Evolutionary conservation across 306 rosid species (phyloP).

Genomic region (Adenanthera pavonina): DNA sequence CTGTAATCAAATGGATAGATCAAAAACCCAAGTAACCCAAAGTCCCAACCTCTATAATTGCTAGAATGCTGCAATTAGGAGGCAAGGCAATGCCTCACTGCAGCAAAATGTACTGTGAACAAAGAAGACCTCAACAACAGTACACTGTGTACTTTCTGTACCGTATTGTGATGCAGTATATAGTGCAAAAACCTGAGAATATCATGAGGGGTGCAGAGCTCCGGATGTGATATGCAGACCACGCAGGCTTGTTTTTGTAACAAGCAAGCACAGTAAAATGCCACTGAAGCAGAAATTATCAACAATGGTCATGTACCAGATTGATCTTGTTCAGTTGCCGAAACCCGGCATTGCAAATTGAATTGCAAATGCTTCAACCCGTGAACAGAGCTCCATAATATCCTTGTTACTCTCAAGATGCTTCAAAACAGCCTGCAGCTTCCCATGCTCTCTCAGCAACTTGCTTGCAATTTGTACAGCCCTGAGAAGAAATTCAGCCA

Average conservation of each 20-base stretch:
- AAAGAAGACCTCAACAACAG: constrained; percentile 37
- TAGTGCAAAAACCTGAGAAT: constrained; percentile 37
- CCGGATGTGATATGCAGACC: constrained; percentile 37
- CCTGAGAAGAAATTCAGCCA: constrained; percentile 76
- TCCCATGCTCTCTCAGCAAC: constrained; percentile 77
- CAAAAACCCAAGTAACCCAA: constrained; percentile 44
- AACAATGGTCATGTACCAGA: constrained; percentile 34
- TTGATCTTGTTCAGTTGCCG: constrained; percentile 56
- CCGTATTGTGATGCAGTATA: constrained; percentile 37
- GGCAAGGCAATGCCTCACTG: constrained; percentile 21
- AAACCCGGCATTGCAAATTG: constrained; percentile 94
- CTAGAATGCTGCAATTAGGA: constrained; percentile 38
- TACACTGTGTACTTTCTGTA: constrained; percentile 34
- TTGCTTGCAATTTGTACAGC: constrained; percentile 77
- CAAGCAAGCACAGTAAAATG: constrained; percentile 23
- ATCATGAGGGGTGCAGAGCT: constrained; percentile 23
- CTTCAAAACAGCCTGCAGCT: constrained; percentile 56
- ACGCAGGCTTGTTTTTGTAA: constrained; percentile 29
- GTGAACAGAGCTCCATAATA: constrained; percentile 68
- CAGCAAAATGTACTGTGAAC: constrained; percentile 46
- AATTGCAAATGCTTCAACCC: constrained; percentile 81
- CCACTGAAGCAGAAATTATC: constrained; percentile 38
- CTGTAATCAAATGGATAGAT: constrained; percentile 37
- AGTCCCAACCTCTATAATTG: constrained; percentile 42
- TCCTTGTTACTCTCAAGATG: constrained; percentile 74